Percentiles rank a stretch among this genome's conserved stretches.
phyloP scores from a whole-genome alignment of 257 asterid species.

The Dorcoceras hygrometricum region DNA sequence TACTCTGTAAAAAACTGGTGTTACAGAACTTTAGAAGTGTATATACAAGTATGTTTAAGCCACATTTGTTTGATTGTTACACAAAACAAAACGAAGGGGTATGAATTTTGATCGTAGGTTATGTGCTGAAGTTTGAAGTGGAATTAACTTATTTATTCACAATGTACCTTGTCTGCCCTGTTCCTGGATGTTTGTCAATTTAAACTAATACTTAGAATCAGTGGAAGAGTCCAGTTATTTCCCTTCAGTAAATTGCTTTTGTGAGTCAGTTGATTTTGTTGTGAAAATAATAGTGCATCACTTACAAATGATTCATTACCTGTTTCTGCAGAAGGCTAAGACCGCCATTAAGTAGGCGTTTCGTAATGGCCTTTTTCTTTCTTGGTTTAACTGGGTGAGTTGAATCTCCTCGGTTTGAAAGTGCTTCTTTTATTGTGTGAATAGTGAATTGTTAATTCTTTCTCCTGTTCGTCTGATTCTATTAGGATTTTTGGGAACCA shows the following conservation, averaged over 20 bases:
- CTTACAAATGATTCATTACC: conserved; percentile 12
- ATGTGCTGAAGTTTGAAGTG: not conserved
- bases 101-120: not conserved
- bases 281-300: not conserved
- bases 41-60: conserved; percentile 6
- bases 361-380: conserved; percentile 71
- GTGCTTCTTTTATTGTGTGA: conserved; percentile 18
- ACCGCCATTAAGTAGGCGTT: conserved; percentile 59
- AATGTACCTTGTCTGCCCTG: not conserved
- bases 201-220: not conserved
- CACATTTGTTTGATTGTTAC: conserved; percentile 5
- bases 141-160: not conserved
- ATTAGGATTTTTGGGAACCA: conserved; percentile 89
- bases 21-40: not conserved
- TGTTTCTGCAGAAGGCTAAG: conserved; percentile 65
- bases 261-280: conserved; percentile 5
- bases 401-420: conserved; percentile 16
- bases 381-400: conserved; percentile 96
- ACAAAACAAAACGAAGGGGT: no score
- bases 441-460: conserved; percentile 23
- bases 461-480: conserved; percentile 22
- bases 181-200: not conserved
- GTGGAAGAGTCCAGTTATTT: not conserved
- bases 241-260: not conserved
- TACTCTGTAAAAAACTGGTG: conserved; percentile 7